Evolutionary conservation across 2,329 filamentous ascomycete species (phyloP).

Genomic region (Hirsutella thompsonii): DNA sequence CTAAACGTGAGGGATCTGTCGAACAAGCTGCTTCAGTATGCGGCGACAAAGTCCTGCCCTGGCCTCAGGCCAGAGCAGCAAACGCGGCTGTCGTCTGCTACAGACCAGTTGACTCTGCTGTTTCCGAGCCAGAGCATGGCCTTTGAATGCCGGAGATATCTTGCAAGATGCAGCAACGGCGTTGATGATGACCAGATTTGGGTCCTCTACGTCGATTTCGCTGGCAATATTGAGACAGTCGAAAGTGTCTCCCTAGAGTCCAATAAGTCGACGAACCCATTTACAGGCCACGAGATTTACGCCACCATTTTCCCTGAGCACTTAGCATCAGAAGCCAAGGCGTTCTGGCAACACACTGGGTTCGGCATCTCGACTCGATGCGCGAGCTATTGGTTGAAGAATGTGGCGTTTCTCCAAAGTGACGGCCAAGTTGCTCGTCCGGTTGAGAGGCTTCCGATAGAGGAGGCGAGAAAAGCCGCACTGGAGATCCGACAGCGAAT

Average conservation of each 20-base stretch:
- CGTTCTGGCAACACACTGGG: conserved; percentile 17
- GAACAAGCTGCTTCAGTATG: conserved; percentile 8
- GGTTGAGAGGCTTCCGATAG: not conserved
- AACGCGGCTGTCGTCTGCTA: not conserved
- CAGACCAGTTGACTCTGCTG: conserved; percentile 3
- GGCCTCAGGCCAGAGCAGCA: not conserved
- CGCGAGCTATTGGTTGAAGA: conserved; percentile 12
- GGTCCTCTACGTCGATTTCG: conserved; percentile 6
- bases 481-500: conserved; percentile 8
- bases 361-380: conserved; percentile 15
- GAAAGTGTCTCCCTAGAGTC: not conserved
- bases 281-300: conserved; percentile 7
- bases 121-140: conserved; percentile 8
- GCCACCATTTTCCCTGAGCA: conserved; percentile 6
- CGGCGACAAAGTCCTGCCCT: not conserved
- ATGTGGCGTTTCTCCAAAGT: conserved; percentile 8
- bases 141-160: conserved; percentile 7
- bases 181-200: not conserved
- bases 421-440: not conserved
- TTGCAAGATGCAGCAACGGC: conserved; percentile 3
- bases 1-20: conserved; percentile 10
- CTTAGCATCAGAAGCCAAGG: conserved; percentile 10
- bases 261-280: not conserved
- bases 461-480: conserved; percentile 5
- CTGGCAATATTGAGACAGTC: not conserved